A percentile compares a stretch with the other conserved stretches of the same genome.
Evolutionary conservation across 169 alveolate genomes (phyloP).

Genomic region (Condylostoma magnum): DNA sequence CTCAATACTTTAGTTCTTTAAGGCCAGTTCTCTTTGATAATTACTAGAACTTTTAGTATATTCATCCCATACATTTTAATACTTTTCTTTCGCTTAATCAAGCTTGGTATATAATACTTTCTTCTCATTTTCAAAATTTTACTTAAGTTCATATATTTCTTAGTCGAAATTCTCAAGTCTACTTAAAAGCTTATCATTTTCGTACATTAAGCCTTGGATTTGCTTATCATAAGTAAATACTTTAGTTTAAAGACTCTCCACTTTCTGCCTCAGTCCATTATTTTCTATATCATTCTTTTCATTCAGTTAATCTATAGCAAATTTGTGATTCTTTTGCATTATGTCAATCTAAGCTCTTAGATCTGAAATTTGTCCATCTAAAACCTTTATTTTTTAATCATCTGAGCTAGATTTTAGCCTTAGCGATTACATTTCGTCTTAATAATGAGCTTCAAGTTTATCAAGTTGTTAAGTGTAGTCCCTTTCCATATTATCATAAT

Average conservation of each 20-base stretch:
- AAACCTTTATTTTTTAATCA: not conserved
- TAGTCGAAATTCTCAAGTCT: not conserved
- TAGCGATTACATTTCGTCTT: not conserved
- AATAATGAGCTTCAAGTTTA: not conserved
- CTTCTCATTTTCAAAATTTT: constrained; percentile 13
- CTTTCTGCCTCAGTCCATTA: too few relatives aligned
- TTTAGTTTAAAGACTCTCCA: not conserved
- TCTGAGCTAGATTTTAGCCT: not conserved
- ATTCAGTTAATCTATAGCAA: too few relatives aligned
- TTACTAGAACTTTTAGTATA: not conserved
- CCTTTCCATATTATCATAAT: not conserved
- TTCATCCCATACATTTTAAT: not conserved
- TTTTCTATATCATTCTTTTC: too few relatives aligned
- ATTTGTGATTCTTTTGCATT: too few relatives aligned
- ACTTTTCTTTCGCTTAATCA: not conserved
- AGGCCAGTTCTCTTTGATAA: constrained; percentile 1
- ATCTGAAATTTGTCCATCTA: not conserved
- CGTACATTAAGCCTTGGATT: not conserved
- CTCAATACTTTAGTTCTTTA: not conserved
- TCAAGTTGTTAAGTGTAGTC: not conserved
- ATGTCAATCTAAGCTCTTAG: not conserved
- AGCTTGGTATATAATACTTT: not conserved
- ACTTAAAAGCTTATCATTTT: not conserved
- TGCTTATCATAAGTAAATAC: not conserved
- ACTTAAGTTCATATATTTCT: not conserved